These are phyloP conservation scores for Nemania bipapillata DNA, from an alignment of 2,329 filamentous ascomycete genomes.

Conservation along the genomic window DNA sequence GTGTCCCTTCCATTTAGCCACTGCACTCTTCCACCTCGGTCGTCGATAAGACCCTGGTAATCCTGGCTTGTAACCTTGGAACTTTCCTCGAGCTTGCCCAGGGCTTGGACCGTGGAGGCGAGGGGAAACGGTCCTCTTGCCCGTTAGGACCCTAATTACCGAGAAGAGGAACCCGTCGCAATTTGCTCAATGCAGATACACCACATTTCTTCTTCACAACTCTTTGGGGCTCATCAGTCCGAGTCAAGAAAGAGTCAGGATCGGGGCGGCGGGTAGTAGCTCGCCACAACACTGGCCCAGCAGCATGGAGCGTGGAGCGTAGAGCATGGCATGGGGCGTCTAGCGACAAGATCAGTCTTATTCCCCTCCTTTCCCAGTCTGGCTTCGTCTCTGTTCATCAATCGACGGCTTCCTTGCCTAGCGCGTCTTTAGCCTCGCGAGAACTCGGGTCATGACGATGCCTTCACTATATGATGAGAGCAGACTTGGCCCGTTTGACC, in stretches of 20 bases:
- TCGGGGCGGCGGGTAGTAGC: slow-evolving; percentile 32
- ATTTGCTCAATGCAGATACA: slow-evolving; percentile 26
- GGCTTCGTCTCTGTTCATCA: slow-evolving; percentile 21
- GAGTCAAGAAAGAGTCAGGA: slow-evolving; percentile 35
- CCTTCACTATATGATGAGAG: slow-evolving; percentile 18
- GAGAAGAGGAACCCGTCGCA: slow-evolving; percentile 34
- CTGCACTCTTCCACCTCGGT: slow-evolving; percentile 25
- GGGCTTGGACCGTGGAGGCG: slow-evolving; percentile 39
- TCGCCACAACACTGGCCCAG: slow-evolving; percentile 35
- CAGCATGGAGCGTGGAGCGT: slow-evolving; percentile 12
- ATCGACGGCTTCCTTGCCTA: slow-evolving; percentile 23
- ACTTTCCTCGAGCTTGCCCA: slow-evolving; percentile 26
- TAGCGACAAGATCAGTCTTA: slow-evolving; percentile 20
- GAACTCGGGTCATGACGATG: slow-evolving; percentile 26
- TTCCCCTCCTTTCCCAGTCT: slow-evolving; percentile 20
- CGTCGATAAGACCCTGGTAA: slow-evolving; percentile 27
- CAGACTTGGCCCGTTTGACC: slow-evolving; percentile 20
- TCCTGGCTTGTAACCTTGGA: slow-evolving; percentile 31
- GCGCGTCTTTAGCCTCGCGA: slow-evolving; percentile 23
- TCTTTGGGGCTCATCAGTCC: slow-evolving; percentile 26
- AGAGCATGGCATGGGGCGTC: slow-evolving; percentile 12
- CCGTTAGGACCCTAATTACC: slow-evolving; percentile 36
- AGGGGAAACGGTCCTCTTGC: slow-evolving; percentile 39
- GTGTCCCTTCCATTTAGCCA: slow-evolving; percentile 36
- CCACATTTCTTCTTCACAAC: slow-evolving; percentile 19